Base-by-base conservation (phyloP, 1,284 basidiomycete species). In the Paramarasmius palmivorus region DNA sequence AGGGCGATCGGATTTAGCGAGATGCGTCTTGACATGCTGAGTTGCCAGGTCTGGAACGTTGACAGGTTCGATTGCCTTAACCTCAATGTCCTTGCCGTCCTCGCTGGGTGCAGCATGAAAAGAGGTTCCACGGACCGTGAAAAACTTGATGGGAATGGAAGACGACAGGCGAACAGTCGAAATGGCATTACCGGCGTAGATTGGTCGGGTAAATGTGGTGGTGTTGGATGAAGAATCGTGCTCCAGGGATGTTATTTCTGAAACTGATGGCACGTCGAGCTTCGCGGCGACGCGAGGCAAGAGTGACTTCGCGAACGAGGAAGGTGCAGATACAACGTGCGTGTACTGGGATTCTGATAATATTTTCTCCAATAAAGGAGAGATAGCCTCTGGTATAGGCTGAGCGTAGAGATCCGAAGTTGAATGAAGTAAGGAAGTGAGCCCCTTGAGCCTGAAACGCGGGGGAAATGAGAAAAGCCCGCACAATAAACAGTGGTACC, bases 141-240 rank as follows among this genome's bases (percentile, higher is more conserved):
- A 92, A 68, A 99, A 86, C 71, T 98, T 98, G 76, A 96, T 75
- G 48, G 82, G 81, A 68, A 95, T 77, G 32, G 82, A 77, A 22
- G 82, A 77, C 1, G 86, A 78, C 4, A 92, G 92, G 61, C 89
- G 88, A 62, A 99, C 87, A 44, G 95, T 98, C 32, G 95, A 83
- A 59, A 99, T 93, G 45, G 97, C 97, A 70, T 99, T 99, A 48
- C 97, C 97, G 48, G 97, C 97, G 67, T 99, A 99, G 69, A 99
- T 97, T 42, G 94, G 95, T 42, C 96, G 90, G 8, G 91, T 84
- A 72, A 97, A 98, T 4, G 83, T 89, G 17, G 89, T 84, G 68
- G 74, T 83, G 67, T 88, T 86, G 48, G 86, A 84, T 2, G 81
- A 68, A 32, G 76, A 64, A 65, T 97, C 88, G 64, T 98, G 88